Percentiles rank a stretch among this genome's conserved stretches.
Conservation (phyloP, 495 filamentous ascomycete species). For the Clavariopsis aquatica region DNA sequence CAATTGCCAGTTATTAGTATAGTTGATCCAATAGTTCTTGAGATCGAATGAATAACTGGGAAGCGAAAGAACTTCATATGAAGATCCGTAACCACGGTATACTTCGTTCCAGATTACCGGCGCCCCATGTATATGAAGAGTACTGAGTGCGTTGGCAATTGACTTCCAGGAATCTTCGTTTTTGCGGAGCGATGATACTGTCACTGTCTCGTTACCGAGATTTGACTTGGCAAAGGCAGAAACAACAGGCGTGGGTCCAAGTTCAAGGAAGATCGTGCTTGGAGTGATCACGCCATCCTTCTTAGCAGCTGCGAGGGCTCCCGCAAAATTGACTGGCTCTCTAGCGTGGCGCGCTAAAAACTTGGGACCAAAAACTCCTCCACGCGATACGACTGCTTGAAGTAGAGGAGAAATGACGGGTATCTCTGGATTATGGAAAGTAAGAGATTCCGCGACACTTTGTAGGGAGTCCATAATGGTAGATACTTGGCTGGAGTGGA, state of each 20-base stretch:
- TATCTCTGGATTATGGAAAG: slow-evolving; percentile 27
- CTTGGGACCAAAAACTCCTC: slow-evolving; percentile 37
- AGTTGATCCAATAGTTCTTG: slow-evolving; percentile 82
- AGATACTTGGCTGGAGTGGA: slow-evolving; percentile 40
- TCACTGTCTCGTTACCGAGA: neutral
- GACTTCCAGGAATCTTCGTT: neutral
- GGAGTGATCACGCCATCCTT: neutral
- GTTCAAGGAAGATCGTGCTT: neutral
- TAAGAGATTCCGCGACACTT: slow-evolving; percentile 4
- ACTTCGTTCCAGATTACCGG: slow-evolving; percentile 52
- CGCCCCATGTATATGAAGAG: neutral
- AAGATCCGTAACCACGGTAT: slow-evolving; percentile 66
- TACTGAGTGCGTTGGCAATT: neutral
- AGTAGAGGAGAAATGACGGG: slow-evolving; percentile 38
- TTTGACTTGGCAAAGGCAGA: neutral
- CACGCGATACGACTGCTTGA: slow-evolving; percentile 27
- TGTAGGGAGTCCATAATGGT: slow-evolving; percentile 34
- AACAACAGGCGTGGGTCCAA: neutral
- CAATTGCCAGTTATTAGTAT: slow-evolving; percentile 62
- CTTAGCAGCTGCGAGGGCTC: neutral
- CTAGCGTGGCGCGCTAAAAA: neutral
- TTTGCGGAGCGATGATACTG: neutral
- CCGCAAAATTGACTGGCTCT: neutral
- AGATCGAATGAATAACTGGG: slow-evolving; percentile 78
- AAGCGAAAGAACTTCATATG: slow-evolving; percentile 65